Evolutionary conservation across 805 yeast genomes (phyloP), one percentile per base, ranked within the genome.

Genomic region (Komagataella populi): DNA sequence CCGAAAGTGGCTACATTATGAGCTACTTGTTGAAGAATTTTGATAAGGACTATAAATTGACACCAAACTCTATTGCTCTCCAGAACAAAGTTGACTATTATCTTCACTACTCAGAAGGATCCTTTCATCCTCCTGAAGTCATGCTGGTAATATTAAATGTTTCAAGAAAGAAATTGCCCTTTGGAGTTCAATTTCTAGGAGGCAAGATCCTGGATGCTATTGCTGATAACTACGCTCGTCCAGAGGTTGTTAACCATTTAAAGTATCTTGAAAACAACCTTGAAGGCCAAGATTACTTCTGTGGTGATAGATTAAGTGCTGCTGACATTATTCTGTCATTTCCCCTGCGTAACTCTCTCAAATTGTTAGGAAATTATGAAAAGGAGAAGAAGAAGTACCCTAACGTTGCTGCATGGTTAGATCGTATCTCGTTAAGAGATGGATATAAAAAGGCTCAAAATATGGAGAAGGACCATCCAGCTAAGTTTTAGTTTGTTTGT

Each of bases 1-100:
- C 79, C 8, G 91, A 84, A 63, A 73, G 82, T 14, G 89, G 84
- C 2, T 69, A 70, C 48, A 81, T 84, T 46, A 61, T 78, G 48
- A 74, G 73, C 50, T 78, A 78, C 57, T 58, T 84, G 24, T 63
- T 80, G 49, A 59, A 61, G 20, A 65, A 77, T 53, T 81, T 72
- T 58, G 87, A 83, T 57, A 58, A 59, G 20, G 56, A 60, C 2
- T 60, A 68, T 14, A 65, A 61, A 18, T 64, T 80, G 50, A 60
- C 56, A 6, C 75, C 77, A 23, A 53, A 54, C 6, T 60, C 64
- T 47, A 70, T 62, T 6, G 68, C 69, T 5, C 78, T 73, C 18
- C 63, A 64, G 48, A 71, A 72, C 17, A 53, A 63, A 45, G 72
- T 78, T 43, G 76, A 74, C 53, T 82, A 75, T 60, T 80, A 66